Evolutionary conservation across 2,329 filamentous ascomycete species (phyloP), one percentile per base, ranked within the genome.

Genomic region (Pyrenochaeta sp.): DNA sequence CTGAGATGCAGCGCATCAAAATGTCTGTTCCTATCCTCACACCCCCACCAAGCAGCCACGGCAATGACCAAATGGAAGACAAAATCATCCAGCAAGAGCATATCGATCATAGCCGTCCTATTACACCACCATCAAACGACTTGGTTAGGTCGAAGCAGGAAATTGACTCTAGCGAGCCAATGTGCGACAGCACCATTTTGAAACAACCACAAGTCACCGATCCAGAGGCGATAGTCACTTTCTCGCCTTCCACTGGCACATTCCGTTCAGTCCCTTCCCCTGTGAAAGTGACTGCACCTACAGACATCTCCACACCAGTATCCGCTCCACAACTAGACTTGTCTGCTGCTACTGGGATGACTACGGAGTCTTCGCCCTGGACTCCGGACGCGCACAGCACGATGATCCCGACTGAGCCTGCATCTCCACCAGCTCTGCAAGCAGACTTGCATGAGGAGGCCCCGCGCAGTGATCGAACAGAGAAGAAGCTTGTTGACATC

Each of bases 1-100:
- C 61, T 18, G 73, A 72, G 49, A 75, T 76, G 63, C 66, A 75
- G 52, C 67, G 68, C 10, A 75, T 76, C 56, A 76, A 71, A 61
- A 56, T 79, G 72, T 63, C 77, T 74, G 50, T 82, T 78, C 61
- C 82, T 69, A 81, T 87, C 48, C 85, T 89, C 62, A 82, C 85
- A 11, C 85, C 87, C 4, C 82, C 83, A 15, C 82, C 88, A 65
- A 88, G 86, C 42, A 84, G 86, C 49, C 88, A 89, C 68, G 82
- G 83, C 27, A 74, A 74, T 18, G 68, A 72, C 20, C 59, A 63
- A 2, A 75, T 72, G 63, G 73, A 76, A 7, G 69, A 63, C n/a
- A 50, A 67, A 7, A 36, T 61, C 21, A 63, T 66, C 36, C 66
- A 64, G 39, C 46, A 69, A 37, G 66, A 69, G 41, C 43, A 61